phyloP scores from a whole-genome alignment of 352 stramenopile genomes.

The Pseudoperonospora humuli region DNA sequence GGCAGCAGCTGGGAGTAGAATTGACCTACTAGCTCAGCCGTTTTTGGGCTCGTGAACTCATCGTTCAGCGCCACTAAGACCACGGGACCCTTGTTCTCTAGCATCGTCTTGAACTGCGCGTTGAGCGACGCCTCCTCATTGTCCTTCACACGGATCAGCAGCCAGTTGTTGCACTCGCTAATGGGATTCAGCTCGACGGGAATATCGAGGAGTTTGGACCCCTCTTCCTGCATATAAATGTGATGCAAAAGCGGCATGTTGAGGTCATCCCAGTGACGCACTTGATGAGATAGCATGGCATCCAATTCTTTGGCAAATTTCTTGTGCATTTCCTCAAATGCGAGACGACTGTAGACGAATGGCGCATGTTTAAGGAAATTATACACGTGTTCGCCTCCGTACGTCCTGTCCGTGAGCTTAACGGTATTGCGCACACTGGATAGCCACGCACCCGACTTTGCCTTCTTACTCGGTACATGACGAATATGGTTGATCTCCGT shows the following conservation, averaged over 20 bases:
- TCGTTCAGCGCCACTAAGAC: slow-evolving; percentile 77
- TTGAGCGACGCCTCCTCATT: slow-evolving; percentile 31
- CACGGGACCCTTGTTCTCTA: slow-evolving; percentile 45
- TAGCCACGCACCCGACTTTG: slow-evolving; percentile 70
- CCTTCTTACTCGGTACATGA: slow-evolving; percentile 49
- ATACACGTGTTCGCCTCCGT: slow-evolving; percentile 77
- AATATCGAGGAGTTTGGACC: slow-evolving; percentile 41
- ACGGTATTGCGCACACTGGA: slow-evolving; percentile 74
- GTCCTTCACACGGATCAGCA: slow-evolving; percentile 63
- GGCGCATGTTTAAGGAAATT: slow-evolving; percentile 84
- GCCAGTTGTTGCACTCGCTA: slow-evolving; percentile 67
- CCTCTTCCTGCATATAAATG: slow-evolving; percentile 83
- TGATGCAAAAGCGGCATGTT: slow-evolving; percentile 81
- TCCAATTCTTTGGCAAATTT: slow-evolving; percentile 53
- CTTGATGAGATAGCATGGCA: slow-evolving; percentile 46
- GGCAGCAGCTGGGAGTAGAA: slow-evolving; percentile 66
- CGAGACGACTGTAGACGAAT: slow-evolving; percentile 69
- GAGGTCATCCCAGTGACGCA: slow-evolving; percentile 60
- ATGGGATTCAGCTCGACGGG: slow-evolving; percentile 66
- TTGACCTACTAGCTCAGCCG: slow-evolving; percentile 37
- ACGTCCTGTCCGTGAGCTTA: slow-evolving; percentile 53
- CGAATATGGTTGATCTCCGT: slow-evolving; percentile 82
- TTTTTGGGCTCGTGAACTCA: slow-evolving; percentile 52
- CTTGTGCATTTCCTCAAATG: slow-evolving; percentile 69
- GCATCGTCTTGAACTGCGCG: slow-evolving; percentile 27